A percentile compares a stretch with the other conserved stretches of the same genome.
These are phyloP conservation scores for Leucaena leucocephala DNA, from an alignment of 306 rosid species.

Conservation along the genomic window DNA sequence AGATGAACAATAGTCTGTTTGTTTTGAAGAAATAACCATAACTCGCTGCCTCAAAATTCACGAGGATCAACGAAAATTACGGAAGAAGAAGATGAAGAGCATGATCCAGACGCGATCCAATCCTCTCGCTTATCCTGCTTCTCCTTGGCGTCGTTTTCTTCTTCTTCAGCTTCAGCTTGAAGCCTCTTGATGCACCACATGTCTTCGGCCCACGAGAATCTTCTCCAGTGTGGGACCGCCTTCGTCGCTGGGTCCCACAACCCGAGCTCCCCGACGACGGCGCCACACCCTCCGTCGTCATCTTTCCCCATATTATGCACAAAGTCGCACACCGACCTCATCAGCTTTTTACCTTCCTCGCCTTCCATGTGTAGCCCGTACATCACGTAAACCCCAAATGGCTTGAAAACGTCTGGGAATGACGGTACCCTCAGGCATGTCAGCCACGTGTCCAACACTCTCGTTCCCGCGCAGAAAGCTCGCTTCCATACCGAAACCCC, in stretches of 20 bases:
- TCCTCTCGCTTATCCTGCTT: conserved; percentile 6
- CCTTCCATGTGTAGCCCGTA: conserved; percentile 83
- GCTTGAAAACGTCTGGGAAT: conserved; percentile 70
- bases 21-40: not conserved
- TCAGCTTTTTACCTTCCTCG: conserved; percentile 48
- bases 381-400: conserved; percentile 73
- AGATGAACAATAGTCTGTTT: not conserved
- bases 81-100: conserved; percentile 37
- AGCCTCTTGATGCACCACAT: conserved; percentile 87
- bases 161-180: not conserved
- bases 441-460: conserved; percentile 71
- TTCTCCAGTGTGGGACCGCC: conserved; percentile 83
- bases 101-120: conserved; percentile 47
- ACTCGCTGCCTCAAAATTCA: conserved; percentile 53
- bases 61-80: conserved; percentile 87
- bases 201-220: conserved; percentile 79
- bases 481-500: conserved; percentile 66
- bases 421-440: conserved; percentile 92
- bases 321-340: conserved; percentile 61
- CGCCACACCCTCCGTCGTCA: conserved; percentile 69
- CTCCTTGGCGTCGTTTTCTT: not conserved
- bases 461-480: conserved; percentile 67
- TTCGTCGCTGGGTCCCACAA: conserved; percentile 75
- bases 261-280: conserved; percentile 74
- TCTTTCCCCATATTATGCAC: conserved; percentile 82